Conservation (phyloP, 441 rosid species). For the Erysimum cheiri region DNA sequence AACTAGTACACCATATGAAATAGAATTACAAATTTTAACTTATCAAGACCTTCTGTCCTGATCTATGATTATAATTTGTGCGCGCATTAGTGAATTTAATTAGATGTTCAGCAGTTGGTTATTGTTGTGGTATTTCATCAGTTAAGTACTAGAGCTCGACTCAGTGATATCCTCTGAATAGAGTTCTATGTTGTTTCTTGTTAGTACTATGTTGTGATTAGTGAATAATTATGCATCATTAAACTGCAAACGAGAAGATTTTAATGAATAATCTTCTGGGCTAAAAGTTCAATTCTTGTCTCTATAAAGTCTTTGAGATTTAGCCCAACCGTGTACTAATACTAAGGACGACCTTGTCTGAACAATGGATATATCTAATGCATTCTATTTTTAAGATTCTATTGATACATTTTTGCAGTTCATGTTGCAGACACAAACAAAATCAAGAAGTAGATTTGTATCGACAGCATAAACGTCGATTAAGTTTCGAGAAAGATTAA, state of each 20-base stretch:
- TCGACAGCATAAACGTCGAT: background rate
- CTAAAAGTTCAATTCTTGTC: conserved; percentile 19
- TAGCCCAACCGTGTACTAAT: background rate
- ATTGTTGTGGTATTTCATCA: conserved; percentile 21
- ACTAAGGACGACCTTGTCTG: background rate
- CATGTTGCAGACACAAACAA: background rate
- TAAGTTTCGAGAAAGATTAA: background rate
- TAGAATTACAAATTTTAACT: background rate
- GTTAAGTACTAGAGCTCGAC: conserved; percentile 8
- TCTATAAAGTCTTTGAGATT: background rate
- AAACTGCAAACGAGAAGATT: background rate
- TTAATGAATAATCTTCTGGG: background rate
- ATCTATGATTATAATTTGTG: conserved; percentile 5
- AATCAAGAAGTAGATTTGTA: background rate
- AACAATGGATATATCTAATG: background rate
- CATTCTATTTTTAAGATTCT: background rate
- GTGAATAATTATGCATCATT: background rate
- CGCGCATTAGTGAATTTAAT: background rate
- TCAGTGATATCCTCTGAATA: background rate
- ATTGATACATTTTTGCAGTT: background rate
- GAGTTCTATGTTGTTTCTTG: conserved; percentile 9
- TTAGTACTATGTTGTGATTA: background rate
- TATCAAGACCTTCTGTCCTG: background rate
- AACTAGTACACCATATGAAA: background rate
- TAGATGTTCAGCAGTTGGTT: conserved; percentile 17